Base-by-base conservation (phyloP, 2,329 filamentous ascomycete species). In the Bisporella sp. region DNA sequence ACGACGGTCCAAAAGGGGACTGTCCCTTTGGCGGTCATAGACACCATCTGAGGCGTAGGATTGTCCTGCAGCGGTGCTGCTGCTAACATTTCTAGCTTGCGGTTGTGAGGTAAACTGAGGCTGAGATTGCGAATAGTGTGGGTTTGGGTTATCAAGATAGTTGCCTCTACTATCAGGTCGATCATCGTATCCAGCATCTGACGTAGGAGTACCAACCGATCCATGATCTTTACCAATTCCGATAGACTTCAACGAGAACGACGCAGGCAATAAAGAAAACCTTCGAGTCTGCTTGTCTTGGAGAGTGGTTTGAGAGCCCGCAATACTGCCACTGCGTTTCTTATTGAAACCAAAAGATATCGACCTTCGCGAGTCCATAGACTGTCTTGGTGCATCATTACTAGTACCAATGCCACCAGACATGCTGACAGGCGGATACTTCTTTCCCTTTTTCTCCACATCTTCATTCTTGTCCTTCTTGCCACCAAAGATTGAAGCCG, bases 361-460 rank as follows among this genome's bases (percentile, higher is more conserved):
- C 0, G 86, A 89, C 43, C 84, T 80, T 29, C 86, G 79, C 32
- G 81, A 90, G 57, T 91, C 87, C 62, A 87, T 80, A 1, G 87
- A 91, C 40, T 75, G 73, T 45, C 86, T 75, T 7, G 62, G 58
- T 7, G 55, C 58, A 30, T 62, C 62, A 13, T 54, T 46, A 21
- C 54, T 57, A 30, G 45, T 48, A 33, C 74, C 75, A 45, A 77
- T 76, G 5, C 80, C 73, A 67, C 86, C 80, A 54, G 85, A 81
- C 89, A 96, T 95, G 71, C 90, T 96, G 45, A 92, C 87, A 4
- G 92, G 92, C 50, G 92, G 92, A 63, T 96, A 67, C 56, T 79
- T 84, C 65, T 81, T 84, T 48, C 78, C 72, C 55, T 84, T 83
- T 65, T 88, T 82, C 4, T 52, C 50, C 37, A 6, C 71, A 62